A percentile compares a stretch with the other conserved stretches of the same genome.
These are phyloP conservation scores for Malus hybrid DNA, from an alignment of 331 rosid species.

Conservation along the genomic window DNA sequence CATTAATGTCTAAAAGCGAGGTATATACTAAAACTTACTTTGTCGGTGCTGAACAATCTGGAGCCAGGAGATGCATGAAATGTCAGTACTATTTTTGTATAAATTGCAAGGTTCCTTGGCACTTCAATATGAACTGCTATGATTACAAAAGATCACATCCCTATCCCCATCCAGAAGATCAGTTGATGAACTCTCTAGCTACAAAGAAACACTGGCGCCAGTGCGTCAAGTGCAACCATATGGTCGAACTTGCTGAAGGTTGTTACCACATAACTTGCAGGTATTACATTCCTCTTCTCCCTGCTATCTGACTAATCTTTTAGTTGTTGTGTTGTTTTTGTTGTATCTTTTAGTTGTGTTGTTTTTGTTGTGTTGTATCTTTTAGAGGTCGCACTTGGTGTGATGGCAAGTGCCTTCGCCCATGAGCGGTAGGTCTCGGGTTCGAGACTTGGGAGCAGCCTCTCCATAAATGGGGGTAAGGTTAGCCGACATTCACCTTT, in stretches of 20 bases:
- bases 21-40: slow-evolving; percentile 33
- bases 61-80: slow-evolving; percentile 54
- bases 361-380: too few species aligned
- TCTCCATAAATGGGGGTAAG: too few species aligned
- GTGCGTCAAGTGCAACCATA: slow-evolving; percentile 63
- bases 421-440: too few species aligned
- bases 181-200: slow-evolving; percentile 52
- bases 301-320: neutral
- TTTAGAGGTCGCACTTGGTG: too few species aligned
- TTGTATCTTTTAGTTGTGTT: neutral
- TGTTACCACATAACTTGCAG: slow-evolving; percentile 95
- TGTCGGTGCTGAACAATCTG: slow-evolving; percentile 19
- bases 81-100: slow-evolving; percentile 63
- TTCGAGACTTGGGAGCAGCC: too few species aligned
- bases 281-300: slow-evolving; percentile 16
- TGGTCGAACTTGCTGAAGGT: slow-evolving; percentile 82
- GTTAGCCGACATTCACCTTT: too few species aligned
- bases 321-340: neutral
- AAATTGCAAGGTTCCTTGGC: slow-evolving; percentile 80
- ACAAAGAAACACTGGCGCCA: slow-evolving; percentile 51
- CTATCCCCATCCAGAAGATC: slow-evolving; percentile 35
- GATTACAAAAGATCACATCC: slow-evolving; percentile 38
- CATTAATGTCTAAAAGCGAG: slow-evolving; percentile 53
- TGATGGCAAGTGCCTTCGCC: too few species aligned
- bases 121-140: slow-evolving; percentile 38